A percentile compares a stretch with the other conserved stretches of the same genome.
These are phyloP conservation scores for Lepiota venenata DNA, from an alignment of 768 basidiomycete genomes.

Conservation along the genomic window DNA sequence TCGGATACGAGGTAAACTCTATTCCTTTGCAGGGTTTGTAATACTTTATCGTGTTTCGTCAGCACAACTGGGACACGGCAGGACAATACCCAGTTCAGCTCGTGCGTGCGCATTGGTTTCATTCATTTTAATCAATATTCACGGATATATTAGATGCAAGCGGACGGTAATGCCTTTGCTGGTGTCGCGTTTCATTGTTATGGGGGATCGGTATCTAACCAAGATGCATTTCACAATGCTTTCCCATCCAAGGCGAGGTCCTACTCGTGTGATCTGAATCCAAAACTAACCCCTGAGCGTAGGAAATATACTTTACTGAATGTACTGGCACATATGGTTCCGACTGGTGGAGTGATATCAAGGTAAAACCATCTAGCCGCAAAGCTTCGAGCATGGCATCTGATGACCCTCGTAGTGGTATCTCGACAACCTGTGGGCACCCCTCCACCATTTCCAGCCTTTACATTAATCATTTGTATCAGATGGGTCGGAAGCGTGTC, in stretches of 20 bases:
- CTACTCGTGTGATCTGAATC: not conserved
- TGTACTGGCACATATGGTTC: slow-evolving; percentile 63
- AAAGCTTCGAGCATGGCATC: not conserved
- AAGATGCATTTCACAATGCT: slow-evolving; percentile 51
- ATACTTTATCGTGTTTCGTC: not conserved
- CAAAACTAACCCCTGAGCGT: not conserved
- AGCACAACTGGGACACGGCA: slow-evolving; percentile 76
- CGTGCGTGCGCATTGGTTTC: slow-evolving; percentile 14
- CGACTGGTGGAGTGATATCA: slow-evolving; percentile 82
- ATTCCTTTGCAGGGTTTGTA: not conserved
- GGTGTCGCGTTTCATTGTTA: slow-evolving; percentile 79
- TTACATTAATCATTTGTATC: not conserved
- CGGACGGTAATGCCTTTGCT: slow-evolving; percentile 49
- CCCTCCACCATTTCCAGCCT: not conserved
- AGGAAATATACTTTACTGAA: slow-evolving; percentile 55
- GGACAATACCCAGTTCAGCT: slow-evolving; percentile 57
- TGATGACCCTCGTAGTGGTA: slow-evolving; percentile 46
- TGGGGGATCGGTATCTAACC: slow-evolving; percentile 46
- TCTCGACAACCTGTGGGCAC: slow-evolving; percentile 51
- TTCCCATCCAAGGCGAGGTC: slow-evolving; percentile 49
- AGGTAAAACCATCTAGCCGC: slow-evolving; percentile 36
- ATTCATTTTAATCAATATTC: not conserved
- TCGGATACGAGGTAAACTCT: slow-evolving; percentile 45
- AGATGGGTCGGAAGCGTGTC: slow-evolving; percentile 31
- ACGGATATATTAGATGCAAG: slow-evolving; percentile 42